These are phyloP conservation scores for Nothophoma quercina DNA, from an alignment of 2,329 filamentous ascomycete species.

Conservation along the genomic window DNA sequence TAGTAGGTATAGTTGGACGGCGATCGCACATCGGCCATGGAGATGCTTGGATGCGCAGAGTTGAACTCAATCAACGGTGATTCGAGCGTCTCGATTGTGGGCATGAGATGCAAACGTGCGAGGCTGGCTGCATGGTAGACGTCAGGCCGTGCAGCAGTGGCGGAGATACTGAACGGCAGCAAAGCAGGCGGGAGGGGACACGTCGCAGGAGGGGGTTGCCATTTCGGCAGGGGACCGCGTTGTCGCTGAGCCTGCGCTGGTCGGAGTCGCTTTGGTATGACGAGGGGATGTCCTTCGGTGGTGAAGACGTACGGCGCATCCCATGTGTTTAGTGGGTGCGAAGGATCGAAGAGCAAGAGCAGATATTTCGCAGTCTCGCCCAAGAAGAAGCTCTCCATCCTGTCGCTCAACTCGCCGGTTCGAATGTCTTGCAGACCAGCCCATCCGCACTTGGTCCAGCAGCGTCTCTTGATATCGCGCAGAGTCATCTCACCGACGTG, in stretches of 20 bases:
- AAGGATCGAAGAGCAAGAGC: conserved; percentile 85
- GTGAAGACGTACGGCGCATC: conserved; percentile 93
- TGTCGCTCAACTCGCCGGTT: conserved; percentile 83
- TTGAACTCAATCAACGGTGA: conserved; percentile 64
- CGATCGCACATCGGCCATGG: conserved; percentile 62
- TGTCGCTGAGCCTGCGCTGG: conserved; percentile 17
- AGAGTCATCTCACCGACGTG: conserved; percentile 96
- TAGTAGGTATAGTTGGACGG: conserved; percentile 84
- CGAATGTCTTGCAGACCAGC: conserved; percentile 72
- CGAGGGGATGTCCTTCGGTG: conserved; percentile 91
- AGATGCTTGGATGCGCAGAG: conserved; percentile 61
- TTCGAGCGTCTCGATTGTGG: conserved; percentile 64
- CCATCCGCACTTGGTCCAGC: conserved; percentile 92
- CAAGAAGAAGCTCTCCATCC: conserved; percentile 99
- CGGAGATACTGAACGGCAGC: conserved; percentile 76
- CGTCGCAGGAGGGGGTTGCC: conserved; percentile 53
- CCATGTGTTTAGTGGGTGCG: conserved; percentile 85
- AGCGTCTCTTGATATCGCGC: conserved; percentile 84
- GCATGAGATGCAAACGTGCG: conserved; percentile 80
- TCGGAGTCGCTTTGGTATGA: conserved; percentile 69
- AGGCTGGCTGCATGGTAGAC: conserved; percentile 89
- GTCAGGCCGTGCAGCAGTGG: conserved; percentile 79
- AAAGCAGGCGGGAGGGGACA: conserved; percentile 71
- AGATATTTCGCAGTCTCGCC: conserved; percentile 97
- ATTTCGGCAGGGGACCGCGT: conserved; percentile 7